Percentiles rank a stretch among this genome's conserved stretches.
Evolutionary conservation across 2,329 filamentous ascomycete genomes (phyloP).

Genomic region (Colletotrichum tropicicola): DNA sequence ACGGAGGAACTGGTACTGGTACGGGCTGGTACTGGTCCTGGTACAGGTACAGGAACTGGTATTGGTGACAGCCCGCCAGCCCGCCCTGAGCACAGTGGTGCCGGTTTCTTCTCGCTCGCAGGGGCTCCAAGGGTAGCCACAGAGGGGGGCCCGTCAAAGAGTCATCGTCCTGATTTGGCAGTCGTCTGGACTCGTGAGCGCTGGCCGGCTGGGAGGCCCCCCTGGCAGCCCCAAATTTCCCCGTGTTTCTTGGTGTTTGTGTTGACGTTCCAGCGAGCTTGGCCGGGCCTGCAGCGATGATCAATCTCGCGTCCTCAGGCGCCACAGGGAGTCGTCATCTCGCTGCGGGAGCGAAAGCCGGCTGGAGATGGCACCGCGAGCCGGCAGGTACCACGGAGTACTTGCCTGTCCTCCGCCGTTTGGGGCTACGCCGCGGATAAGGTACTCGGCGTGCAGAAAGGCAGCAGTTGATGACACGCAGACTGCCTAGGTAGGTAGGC

Average conservation of each 20-base stretch:
- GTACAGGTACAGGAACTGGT: too few relatives aligned
- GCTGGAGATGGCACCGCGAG: not conserved
- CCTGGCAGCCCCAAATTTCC: conserved; percentile 13
- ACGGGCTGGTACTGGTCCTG: too few relatives aligned
- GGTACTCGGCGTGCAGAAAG: not conserved
- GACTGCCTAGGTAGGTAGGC: not conserved
- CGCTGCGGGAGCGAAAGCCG: not conserved
- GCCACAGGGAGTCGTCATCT: conserved; percentile 26
- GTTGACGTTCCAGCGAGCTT: conserved; percentile 8
- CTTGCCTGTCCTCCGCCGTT: not conserved
- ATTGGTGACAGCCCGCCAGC: not conserved
- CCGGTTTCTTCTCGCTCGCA: conserved; percentile 29
- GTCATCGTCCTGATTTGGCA: conserved; percentile 26
- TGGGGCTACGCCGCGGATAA: not conserved
- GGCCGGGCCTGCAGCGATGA: conserved; percentile 15
- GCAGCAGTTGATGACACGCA: conserved; percentile 7
- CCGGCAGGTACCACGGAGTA: not conserved
- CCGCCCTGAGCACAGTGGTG: conserved; percentile 5
- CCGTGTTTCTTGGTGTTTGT: conserved; percentile 23
- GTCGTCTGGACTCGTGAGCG: not conserved
- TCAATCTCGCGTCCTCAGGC: conserved; percentile 20
- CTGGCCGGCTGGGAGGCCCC: conserved; percentile 19
- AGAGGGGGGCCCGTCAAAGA: conserved; percentile 2
- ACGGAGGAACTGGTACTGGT: too few relatives aligned
- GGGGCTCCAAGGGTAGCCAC: not conserved